Conservation (phyloP, 768 basidiomycete genomes). For the Flagelloscypha sp. region DNA sequence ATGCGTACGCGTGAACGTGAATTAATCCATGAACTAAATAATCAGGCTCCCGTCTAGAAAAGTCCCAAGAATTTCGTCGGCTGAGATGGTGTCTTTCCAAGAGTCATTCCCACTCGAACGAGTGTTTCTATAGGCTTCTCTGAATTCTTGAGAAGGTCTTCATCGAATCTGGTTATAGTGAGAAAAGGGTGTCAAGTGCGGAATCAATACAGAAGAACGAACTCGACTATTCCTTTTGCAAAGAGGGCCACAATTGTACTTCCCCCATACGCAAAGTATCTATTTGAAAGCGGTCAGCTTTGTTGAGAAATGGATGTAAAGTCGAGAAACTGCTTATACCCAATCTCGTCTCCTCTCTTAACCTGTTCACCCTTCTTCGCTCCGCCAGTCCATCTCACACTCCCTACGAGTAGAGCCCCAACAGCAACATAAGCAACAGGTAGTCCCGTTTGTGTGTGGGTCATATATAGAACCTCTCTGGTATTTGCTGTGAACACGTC, state of each 20-base stretch:
- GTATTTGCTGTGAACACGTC: conserved; percentile 62
- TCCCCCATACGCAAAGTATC: conserved; percentile 69
- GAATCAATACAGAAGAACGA: conserved; percentile 12
- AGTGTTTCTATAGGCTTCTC: conserved; percentile 53
- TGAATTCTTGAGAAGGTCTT: conserved; percentile 53
- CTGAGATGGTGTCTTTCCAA: no score
- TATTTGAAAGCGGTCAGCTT: conserved; percentile 7
- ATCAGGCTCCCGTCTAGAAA: no score
- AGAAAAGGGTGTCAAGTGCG: not conserved
- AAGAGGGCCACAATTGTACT: conserved; percentile 60
- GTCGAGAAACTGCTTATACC: conserved; percentile 22
- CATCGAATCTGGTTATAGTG: conserved; percentile 37
- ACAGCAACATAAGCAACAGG: conserved; percentile 65
- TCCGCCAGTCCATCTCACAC: conserved; percentile 56
- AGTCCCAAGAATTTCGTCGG: no score
- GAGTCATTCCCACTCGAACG: no score
- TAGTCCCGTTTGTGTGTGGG: conserved; percentile 34
- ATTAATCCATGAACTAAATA: no score
- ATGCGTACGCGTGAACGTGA: no score
- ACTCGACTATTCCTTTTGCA: conserved; percentile 42
- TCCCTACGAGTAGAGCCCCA: conserved; percentile 76
- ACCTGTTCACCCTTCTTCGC: conserved; percentile 40
- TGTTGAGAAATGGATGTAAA: not conserved
- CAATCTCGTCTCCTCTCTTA: conserved; percentile 59
- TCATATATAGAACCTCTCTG: conserved; percentile 47